These are phyloP conservation scores for Polytrichum commune DNA, from an alignment of 225 moss, liverwort and hornwort species.

Conservation along the genomic window DNA sequence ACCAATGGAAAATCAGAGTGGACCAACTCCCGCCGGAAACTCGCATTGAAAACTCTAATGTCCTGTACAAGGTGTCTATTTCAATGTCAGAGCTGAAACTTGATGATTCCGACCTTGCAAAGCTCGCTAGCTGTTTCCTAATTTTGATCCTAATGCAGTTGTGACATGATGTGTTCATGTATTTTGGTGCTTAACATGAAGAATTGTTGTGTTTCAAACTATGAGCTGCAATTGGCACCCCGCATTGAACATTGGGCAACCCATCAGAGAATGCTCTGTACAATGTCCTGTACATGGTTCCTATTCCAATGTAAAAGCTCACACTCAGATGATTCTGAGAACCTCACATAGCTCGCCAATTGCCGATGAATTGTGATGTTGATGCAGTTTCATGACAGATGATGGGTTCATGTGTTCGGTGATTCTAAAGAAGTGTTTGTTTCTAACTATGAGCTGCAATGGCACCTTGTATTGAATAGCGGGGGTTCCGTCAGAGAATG, in stretches of 20 bases:
- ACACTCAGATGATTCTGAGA: too few species aligned
- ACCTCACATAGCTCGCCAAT: not conserved
- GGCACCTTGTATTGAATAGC: slow-evolving; percentile 36
- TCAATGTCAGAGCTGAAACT: too few species aligned
- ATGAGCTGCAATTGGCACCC: not conserved
- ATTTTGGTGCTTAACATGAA: not conserved
- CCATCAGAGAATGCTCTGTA: slow-evolving; percentile 75
- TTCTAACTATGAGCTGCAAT: not conserved
- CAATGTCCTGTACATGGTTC: not conserved
- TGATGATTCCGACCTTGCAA: too few species aligned
- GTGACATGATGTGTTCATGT: not conserved
- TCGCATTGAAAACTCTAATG: too few species aligned
- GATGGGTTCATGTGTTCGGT: not conserved
- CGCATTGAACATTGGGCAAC: slow-evolving; percentile 54
- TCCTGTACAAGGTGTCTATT: too few species aligned
- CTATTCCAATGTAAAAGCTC: too few species aligned
- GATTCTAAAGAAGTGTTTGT: not conserved
- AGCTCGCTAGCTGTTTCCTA: not conserved
- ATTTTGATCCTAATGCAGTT: not conserved
- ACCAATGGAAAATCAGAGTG: too few species aligned
- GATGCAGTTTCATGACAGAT: not conserved
- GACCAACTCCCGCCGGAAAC: too few species aligned
- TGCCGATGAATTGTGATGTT: not conserved
- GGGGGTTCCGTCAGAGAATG: slow-evolving; percentile 76
- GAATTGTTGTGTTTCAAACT: not conserved